Evolutionary conservation across 257 asterid genomes (phyloP).

Genomic region (Jacaranda copaia): DNA sequence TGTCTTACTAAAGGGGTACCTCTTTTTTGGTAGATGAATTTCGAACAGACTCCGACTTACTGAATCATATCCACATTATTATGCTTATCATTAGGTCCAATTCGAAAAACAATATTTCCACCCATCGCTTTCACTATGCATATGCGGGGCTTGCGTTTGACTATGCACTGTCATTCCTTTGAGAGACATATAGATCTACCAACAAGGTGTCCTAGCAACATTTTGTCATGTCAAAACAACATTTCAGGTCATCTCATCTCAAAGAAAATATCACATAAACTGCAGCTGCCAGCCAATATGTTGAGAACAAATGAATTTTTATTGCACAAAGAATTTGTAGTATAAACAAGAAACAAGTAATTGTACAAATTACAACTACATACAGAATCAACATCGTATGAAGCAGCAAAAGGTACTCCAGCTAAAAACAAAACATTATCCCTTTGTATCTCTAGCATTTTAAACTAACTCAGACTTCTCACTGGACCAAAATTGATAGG

Average conservation of each 20-base stretch:
- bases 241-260: neutral
- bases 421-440: constrained; percentile 17
- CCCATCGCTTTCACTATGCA: too few species aligned
- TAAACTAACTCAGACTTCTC: constrained; percentile 20
- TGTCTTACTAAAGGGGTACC: too few species aligned
- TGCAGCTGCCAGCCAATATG: neutral
- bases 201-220: too few species aligned
- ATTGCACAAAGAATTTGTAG: constrained; percentile 23
- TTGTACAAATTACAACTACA: constrained; percentile 41
- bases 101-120: too few species aligned
- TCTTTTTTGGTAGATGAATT: too few species aligned
- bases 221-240: neutral
- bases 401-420: constrained; percentile 23
- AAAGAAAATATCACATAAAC: neutral
- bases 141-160: too few species aligned
- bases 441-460: too few species aligned
- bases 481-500: constrained; percentile 28
- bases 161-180: too few species aligned
- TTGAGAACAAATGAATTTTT: constrained; percentile 4
- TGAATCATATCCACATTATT: too few species aligned
- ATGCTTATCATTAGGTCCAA: too few species aligned
- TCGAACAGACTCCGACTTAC: too few species aligned
- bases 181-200: too few species aligned
- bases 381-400: constrained; percentile 33
- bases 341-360: constrained; percentile 34